Conservation (phyloP, 2,329 filamentous ascomycete species). For the Aspergillus fumigatiaffinis region DNA sequence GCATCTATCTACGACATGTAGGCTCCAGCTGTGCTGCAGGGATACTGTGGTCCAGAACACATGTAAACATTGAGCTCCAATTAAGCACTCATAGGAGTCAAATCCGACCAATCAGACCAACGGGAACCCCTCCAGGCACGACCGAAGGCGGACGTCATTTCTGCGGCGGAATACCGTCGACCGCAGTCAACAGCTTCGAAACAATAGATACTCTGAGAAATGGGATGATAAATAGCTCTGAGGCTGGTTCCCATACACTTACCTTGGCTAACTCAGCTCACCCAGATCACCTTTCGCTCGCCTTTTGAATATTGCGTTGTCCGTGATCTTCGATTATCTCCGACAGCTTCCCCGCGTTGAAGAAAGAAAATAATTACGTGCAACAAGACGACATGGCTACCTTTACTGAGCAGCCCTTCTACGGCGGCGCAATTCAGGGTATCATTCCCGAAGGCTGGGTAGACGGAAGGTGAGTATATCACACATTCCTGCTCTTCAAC, state of each 20-base stretch:
- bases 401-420: slow-evolving; percentile 28
- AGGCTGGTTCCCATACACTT: neutral
- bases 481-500: neutral
- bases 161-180: neutral
- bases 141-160: neutral
- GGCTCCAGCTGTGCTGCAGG: neutral
- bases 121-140: neutral
- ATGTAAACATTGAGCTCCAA: neutral
- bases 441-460: slow-evolving; percentile 33
- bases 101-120: neutral
- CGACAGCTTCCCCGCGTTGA: neutral
- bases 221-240: neutral
- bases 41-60: neutral
- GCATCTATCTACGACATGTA: neutral
- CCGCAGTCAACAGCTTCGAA: neutral
- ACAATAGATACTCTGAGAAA: neutral
- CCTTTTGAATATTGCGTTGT: neutral
- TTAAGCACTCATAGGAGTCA: neutral
- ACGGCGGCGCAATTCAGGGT: slow-evolving; percentile 34
- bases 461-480: slow-evolving; percentile 31
- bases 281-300: neutral
- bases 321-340: neutral
- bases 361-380: neutral
- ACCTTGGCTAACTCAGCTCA: neutral
- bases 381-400: slow-evolving; percentile 17